Percentiles rank a stretch among this genome's conserved stretches.
phyloP scores from a whole-genome alignment of 371 early-diverging fungal species.

The Mucor racemosus region DNA sequence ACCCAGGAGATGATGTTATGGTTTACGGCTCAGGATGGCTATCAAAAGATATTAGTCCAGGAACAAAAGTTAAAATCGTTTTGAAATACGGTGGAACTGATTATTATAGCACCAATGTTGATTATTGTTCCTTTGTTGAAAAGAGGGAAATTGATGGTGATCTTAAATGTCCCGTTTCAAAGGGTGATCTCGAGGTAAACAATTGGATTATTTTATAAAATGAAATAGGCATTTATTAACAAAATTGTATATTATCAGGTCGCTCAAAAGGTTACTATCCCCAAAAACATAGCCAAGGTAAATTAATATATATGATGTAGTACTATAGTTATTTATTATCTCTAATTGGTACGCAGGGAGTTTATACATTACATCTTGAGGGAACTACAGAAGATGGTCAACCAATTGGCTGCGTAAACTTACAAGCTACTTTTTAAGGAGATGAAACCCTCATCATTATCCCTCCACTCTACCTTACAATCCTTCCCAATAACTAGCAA shows the following conservation, averaged over 20 bases:
- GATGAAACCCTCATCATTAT: background rate
- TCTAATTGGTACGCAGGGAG: background rate
- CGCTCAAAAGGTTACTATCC: background rate
- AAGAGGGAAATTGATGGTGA: background rate
- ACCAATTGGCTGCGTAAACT: background rate
- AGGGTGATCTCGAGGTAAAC: background rate
- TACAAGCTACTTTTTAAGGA: background rate
- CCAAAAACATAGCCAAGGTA: slow-evolving; percentile 1
- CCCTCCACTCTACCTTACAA: background rate
- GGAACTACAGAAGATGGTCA: background rate
- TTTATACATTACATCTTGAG: background rate
- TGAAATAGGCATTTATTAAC: background rate
- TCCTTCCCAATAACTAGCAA: background rate
- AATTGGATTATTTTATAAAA: background rate
- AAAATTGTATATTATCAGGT: background rate
- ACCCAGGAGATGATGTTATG: background rate
- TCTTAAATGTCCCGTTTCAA: background rate
- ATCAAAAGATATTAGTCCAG: background rate
- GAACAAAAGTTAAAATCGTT: background rate
- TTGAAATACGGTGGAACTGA: background rate
- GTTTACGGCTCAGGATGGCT: background rate
- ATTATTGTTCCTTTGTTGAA: background rate
- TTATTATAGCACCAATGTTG: background rate
- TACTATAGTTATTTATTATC: too few species aligned
- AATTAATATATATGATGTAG: background rate